phyloP scores from a whole-genome alignment of 2,329 filamentous ascomycete genomes.

The Diaporthe humulicola region DNA sequence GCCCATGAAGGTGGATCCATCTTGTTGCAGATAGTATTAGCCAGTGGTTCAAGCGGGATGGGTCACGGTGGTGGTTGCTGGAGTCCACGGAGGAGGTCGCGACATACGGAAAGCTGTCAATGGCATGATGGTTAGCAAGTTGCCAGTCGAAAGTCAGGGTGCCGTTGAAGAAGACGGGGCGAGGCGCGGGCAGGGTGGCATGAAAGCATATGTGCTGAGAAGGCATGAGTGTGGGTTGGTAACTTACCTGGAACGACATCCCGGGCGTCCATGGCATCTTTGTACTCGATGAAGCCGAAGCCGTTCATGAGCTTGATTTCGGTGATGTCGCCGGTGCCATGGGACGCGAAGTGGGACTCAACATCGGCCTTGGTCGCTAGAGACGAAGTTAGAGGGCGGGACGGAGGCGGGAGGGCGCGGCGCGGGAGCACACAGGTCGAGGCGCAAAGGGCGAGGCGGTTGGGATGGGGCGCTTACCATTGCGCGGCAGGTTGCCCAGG shows the following conservation, averaged over 20 bases:
- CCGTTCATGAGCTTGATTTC: constrained; percentile 99
- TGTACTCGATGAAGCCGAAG: constrained; percentile 99
- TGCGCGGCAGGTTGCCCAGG: constrained; percentile 96
- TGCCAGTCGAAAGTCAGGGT: constrained; percentile 41
- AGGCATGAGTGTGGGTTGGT: background rate
- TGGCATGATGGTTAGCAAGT: constrained; percentile 45
- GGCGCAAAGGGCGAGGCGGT: constrained; percentile 31
- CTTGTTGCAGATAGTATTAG: constrained; percentile 65
- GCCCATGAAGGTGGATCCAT: constrained; percentile 98
- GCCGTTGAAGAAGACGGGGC: constrained; percentile 38
- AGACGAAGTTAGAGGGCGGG: constrained; percentile 43
- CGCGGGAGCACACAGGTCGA: constrained; percentile 29
- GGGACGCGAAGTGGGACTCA: constrained; percentile 93
- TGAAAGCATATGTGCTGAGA: constrained; percentile 40
- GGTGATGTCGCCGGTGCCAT: constrained; percentile 97
- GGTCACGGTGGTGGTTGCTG: constrained; percentile 43
- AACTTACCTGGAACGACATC: constrained; percentile 96
- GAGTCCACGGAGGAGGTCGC: constrained; percentile 50
- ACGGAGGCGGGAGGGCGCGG: constrained; percentile 41
- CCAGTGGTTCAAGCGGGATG: constrained; percentile 47
- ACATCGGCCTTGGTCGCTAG: constrained; percentile 96
- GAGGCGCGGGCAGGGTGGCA: constrained; percentile 37
- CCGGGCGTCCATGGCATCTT: constrained; percentile 97
- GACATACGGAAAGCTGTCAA: constrained; percentile 72
- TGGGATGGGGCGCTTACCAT: constrained; percentile 73